Base-by-base conservation (phyloP, 192 early-diverging fungal species). In the Gaertneriomyces sp. region DNA sequence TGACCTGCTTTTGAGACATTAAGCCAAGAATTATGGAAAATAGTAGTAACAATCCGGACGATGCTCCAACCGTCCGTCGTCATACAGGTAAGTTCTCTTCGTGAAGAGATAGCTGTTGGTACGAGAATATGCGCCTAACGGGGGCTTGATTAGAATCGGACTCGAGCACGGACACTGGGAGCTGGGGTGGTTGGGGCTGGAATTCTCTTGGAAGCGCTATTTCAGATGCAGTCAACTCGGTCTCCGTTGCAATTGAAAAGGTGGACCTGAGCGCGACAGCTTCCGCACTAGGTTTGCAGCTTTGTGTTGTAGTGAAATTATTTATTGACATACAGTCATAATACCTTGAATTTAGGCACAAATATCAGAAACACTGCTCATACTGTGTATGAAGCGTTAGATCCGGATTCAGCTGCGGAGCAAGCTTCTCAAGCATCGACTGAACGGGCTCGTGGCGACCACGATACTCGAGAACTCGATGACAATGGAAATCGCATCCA, bases 141-240 rank as follows among this genome's bases (percentile, higher is more conserved):
- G 25, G 25, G 25, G 0, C 25, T 1, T 33, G 25, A 33, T 0
- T 2, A 33, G 25, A 33, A 2, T 33, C 25, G 25, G 25, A 33
- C 25, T 33, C 25, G 0, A 33, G 25, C 25, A 33, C 25, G 1
- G 2, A 33, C 25, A 33, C 25, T 1, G 25, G 25, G 25, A 33
- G 25, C 25, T 51, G 49, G 49, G 49, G 49, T 17, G 49, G 49
- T 20, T 51, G 49, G 49, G 49, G 49, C 49, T 51, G 49, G 49
- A 51, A 6, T 20, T 17, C 3, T 0, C 20, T 51, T 20, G 20
- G 49, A n/a, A 17, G n/a, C n/a, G 49, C 49, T 51, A 17, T 51
- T 17, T 51, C 49, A 5, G 49, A 20, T 5, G 49, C 49, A 20
- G 49, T 20, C n/a, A n/a, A 51, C 49, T n/a, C 49, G n/a, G 49